These are phyloP conservation scores for Trichoderma sp. DNA, from an alignment of 2,329 filamentous ascomycete species.

Conservation along the genomic window DNA sequence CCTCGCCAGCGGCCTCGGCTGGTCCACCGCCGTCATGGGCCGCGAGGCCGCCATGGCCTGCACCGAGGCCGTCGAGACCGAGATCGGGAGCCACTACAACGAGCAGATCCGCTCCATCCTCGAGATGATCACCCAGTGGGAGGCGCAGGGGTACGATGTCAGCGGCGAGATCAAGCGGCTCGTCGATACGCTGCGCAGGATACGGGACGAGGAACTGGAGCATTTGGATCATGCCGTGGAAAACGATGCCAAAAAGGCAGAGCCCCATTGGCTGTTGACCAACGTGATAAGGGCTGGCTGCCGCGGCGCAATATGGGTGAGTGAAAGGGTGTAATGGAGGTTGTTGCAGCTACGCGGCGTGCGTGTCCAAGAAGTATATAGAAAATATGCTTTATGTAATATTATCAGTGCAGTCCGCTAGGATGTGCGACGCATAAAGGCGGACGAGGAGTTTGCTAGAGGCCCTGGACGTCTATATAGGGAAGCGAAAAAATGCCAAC, in stretches of 20 bases:
- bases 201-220: conserved; percentile 94
- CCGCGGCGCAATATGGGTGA: conserved; percentile 89
- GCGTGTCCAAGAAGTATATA: neutral
- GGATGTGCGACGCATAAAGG: neutral
- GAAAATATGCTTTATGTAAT: neutral
- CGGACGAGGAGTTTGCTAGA: neutral
- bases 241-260: conserved; percentile 86
- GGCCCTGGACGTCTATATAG: conserved; percentile 1
- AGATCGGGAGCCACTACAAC: conserved; percentile 96
- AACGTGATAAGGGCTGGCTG: conserved; percentile 89
- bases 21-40: conserved; percentile 86
- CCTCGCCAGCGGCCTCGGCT: conserved; percentile 79
- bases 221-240: conserved; percentile 94
- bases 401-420: neutral
- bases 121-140: conserved; percentile 77
- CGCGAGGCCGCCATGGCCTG: conserved; percentile 97
- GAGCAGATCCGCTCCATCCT: conserved; percentile 81
- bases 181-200: conserved; percentile 73
- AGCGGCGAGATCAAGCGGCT: conserved; percentile 76
- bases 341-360: neutral
- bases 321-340: conserved; percentile 63
- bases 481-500: conserved; percentile 1
- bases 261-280: conserved; percentile 86
- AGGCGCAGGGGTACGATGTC: conserved; percentile 75
- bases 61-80: conserved; percentile 96